Conservation (phyloP, 2,329 filamentous ascomycete species). For the Colletotrichum phormii region DNA sequence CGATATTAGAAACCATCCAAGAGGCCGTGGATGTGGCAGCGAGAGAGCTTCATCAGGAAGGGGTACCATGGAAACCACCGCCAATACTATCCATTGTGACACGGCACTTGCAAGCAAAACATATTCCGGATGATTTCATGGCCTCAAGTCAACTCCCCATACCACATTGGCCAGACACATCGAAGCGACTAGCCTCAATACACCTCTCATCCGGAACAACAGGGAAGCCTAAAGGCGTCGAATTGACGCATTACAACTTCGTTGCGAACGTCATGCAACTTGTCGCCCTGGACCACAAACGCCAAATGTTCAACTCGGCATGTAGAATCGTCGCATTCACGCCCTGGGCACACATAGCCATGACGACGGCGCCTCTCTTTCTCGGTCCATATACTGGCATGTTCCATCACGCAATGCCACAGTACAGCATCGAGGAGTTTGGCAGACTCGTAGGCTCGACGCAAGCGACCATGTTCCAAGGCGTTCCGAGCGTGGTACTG, state of each 20-base stretch:
- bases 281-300: constrained; percentile 47
- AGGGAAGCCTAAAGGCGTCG: constrained; percentile 90
- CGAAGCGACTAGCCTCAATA: constrained; percentile 50
- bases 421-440: constrained; percentile 50
- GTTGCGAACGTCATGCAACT: constrained; percentile 71
- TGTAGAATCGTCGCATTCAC: constrained; percentile 54
- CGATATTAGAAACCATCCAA: constrained; percentile 42
- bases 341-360: constrained; percentile 57
- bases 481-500: constrained; percentile 52
- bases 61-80: constrained; percentile 48
- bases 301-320: constrained; percentile 46
- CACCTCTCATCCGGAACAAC: constrained; percentile 76
- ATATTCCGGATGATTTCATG: constrained; percentile 50
- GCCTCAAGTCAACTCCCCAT: constrained; percentile 45
- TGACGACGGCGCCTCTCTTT: constrained; percentile 57
- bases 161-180: constrained; percentile 50
- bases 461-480: constrained; percentile 52
- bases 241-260: constrained; percentile 86
- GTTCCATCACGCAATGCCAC: constrained; percentile 56
- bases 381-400: constrained; percentile 56
- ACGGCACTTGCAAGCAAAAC: constrained; percentile 39
- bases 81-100: constrained; percentile 49
- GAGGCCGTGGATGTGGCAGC: constrained; percentile 49
- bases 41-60: constrained; percentile 40
- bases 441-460: constrained; percentile 48